A percentile compares a stretch with the other conserved stretches of the same genome.
phyloP scores from a whole-genome alignment of 441 rosid species.

The Gossypium laxum region DNA sequence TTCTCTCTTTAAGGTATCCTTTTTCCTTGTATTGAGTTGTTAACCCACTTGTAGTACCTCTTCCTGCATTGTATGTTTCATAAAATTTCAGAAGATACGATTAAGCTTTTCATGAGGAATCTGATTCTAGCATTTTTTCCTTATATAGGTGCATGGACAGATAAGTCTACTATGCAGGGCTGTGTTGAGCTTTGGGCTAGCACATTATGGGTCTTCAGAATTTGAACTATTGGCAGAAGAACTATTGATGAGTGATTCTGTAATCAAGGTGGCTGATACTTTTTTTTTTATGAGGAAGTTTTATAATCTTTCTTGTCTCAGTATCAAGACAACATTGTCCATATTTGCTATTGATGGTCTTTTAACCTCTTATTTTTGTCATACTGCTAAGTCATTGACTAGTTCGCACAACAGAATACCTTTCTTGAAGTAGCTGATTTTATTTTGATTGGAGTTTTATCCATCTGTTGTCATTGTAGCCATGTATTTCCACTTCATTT shows the following conservation, averaged over 20 bases:
- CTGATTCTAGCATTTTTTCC: slow-evolving; percentile 13
- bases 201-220: slow-evolving; percentile 82
- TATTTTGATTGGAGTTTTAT: neutral
- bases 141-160: slow-evolving; percentile 83
- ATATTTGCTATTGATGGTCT: neutral
- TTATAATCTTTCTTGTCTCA: neutral
- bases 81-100: no score
- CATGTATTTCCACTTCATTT: neutral
- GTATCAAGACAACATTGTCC: slow-evolving; percentile 7
- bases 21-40: no score
- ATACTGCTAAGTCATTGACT: neutral
- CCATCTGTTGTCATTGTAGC: neutral
- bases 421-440: neutral
- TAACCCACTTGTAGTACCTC: no score
- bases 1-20: no score
- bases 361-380: neutral
- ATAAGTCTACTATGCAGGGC: slow-evolving; percentile 66
- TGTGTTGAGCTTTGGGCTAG: slow-evolving; percentile 80
- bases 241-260: slow-evolving; percentile 91
- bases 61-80: neutral
- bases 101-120: neutral
- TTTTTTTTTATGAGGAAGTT: slow-evolving; percentile 1
- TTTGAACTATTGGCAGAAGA: slow-evolving; percentile 97
- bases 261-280: slow-evolving; percentile 49
- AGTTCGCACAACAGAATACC: neutral